Percentiles rank a stretch among this genome's conserved stretches.
Evolutionary conservation across 192 early-diverging fungal species (phyloP).

Genomic region (Spizellomyces punctatus): DNA sequence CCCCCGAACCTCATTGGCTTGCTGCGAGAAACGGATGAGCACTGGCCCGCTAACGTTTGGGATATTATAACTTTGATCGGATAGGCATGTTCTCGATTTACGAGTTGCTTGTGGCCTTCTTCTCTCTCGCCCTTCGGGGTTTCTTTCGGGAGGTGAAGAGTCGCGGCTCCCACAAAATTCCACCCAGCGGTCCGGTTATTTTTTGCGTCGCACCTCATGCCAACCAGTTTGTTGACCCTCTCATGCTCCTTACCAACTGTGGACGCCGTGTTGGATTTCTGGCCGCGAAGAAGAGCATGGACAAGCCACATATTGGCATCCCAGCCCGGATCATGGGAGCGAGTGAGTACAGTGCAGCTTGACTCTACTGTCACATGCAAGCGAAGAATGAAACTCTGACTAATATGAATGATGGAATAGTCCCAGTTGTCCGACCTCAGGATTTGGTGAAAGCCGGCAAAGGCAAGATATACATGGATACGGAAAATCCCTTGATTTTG

Average conservation of each 20-base stretch:
- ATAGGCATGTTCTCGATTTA: conserved; percentile 17
- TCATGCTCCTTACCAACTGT: conserved; percentile 84
- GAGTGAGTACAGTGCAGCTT: conserved; percentile 56
- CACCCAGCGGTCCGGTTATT: conserved; percentile 85
- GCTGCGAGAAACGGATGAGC: too few species aligned
- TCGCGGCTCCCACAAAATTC: conserved; percentile 81
- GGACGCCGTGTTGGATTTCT: conserved; percentile 55
- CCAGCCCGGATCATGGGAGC: conserved; percentile 76
- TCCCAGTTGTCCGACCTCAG: conserved; percentile 92
- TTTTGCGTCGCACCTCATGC: conserved; percentile 75
- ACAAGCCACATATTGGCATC: conserved; percentile 78
- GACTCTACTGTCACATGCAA: too few species aligned
- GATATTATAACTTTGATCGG: too few species aligned
- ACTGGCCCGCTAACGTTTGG: too few species aligned
- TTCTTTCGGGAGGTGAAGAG: conserved; percentile 86
- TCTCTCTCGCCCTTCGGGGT: conserved; percentile 28
- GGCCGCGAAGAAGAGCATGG: conserved; percentile 84
- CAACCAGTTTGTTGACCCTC: conserved; percentile 89
- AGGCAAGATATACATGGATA: conserved; percentile 74
- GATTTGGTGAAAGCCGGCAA: conserved; percentile 77
- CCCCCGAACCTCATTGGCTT: neutral
- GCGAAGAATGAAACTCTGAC: too few species aligned
- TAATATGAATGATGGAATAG: conserved; percentile 36
- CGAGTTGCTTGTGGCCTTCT: conserved; percentile 23
- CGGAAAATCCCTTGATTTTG: conserved; percentile 70